These are phyloP conservation scores for Marchantia paleacea DNA, from an alignment of 225 moss, liverwort and hornwort species.

Conservation along the genomic window DNA sequence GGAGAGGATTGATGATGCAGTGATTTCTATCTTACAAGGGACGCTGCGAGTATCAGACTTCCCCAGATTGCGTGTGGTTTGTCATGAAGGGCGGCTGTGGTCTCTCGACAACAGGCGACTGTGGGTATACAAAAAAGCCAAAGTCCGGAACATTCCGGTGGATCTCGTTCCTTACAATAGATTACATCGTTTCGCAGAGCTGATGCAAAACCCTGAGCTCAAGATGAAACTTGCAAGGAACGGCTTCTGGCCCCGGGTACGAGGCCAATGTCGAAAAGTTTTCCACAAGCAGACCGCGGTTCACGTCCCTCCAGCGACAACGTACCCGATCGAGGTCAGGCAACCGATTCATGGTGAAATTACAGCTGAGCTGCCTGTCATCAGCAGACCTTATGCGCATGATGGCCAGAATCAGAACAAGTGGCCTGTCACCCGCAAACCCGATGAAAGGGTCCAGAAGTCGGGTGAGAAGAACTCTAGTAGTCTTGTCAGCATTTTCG, in stretches of 20 bases:
- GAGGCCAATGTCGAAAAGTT: neutral
- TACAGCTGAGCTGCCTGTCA: too few species aligned
- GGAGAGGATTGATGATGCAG: constrained; percentile 8
- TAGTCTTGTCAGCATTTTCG: too few species aligned
- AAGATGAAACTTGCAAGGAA: neutral
- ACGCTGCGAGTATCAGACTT: neutral
- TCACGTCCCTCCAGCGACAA: too few species aligned
- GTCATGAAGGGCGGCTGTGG: constrained; percentile 17
- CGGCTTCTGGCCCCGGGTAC: neutral
- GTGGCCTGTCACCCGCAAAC: too few species aligned
- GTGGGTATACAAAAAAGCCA: constrained; percentile 45
- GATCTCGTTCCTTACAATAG: neutral
- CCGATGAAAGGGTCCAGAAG: too few species aligned
- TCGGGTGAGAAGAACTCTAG: too few species aligned
- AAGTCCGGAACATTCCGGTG: constrained; percentile 12
- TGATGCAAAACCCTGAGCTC: neutral
- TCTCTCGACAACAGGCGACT: constrained; percentile 35
- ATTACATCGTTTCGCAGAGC: neutral
- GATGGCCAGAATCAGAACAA: too few species aligned
- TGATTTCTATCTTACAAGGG: neutral
- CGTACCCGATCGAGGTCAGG: too few species aligned
- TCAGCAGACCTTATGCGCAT: too few species aligned
- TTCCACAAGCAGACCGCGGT: too few species aligned
- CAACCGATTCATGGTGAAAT: too few species aligned
- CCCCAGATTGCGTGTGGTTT: constrained; percentile 12